Evolutionary conservation across 2,329 filamentous ascomycete genomes (phyloP).

Genomic region (Cytospora leucostoma): DNA sequence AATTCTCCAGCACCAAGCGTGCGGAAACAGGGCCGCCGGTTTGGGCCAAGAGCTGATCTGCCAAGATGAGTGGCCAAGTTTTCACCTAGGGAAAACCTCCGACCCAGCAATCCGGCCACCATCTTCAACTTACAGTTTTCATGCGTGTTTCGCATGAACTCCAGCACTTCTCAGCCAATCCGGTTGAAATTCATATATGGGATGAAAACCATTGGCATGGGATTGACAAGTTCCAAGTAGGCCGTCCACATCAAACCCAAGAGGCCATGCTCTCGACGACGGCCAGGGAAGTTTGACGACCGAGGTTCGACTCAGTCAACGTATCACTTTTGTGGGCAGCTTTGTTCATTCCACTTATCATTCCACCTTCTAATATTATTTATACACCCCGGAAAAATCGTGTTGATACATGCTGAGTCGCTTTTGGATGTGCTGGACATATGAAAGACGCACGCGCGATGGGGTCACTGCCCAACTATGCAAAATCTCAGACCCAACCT

Average conservation of each 20-base stretch:
- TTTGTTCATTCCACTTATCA: neutral
- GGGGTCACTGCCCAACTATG: neutral
- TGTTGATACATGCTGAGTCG: constrained; percentile 1
- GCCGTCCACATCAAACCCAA: neutral
- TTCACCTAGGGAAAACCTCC: neutral
- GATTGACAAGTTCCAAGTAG: neutral
- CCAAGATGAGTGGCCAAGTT: neutral
- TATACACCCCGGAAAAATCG: neutral
- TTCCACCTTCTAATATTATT: constrained; percentile 1
- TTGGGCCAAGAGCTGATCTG: neutral
- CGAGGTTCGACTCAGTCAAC: neutral
- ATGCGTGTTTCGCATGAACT: constrained; percentile 3
- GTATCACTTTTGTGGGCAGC: neutral
- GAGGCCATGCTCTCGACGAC: neutral
- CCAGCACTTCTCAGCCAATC: neutral
- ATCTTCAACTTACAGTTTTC: neutral
- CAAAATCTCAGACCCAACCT: neutral
- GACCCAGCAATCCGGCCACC: constrained; percentile 7
- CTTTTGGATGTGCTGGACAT: neutral
- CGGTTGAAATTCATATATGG: neutral
- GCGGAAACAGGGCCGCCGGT: neutral
- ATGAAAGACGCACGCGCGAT: neutral
- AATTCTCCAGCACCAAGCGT: neutral
- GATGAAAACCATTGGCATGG: neutral
- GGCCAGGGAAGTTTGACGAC: neutral